Conservation (phyloP, 2,329 filamentous ascomycete species). For the Fusarium praegraminearum region DNA sequence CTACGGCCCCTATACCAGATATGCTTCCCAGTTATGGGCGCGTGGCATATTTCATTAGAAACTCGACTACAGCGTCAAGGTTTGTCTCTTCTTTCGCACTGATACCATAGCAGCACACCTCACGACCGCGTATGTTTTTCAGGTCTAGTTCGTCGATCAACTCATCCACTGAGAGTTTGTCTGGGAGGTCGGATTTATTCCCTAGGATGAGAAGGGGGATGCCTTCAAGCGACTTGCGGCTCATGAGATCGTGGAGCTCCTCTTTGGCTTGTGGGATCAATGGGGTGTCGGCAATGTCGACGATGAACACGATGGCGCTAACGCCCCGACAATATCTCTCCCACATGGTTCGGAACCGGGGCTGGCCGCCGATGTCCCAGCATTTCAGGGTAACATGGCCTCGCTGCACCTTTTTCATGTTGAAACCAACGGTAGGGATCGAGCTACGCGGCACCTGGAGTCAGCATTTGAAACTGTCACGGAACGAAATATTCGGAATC, state of each 20-base stretch:
- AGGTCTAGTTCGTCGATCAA: conserved; percentile 93
- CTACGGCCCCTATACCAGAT: conserved; percentile 25
- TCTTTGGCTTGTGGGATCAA: conserved; percentile 88
- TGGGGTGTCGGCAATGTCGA: conserved; percentile 89
- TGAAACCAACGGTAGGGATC: conserved; percentile 98
- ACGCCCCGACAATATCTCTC: conserved; percentile 98
- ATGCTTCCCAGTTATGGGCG: conserved; percentile 60
- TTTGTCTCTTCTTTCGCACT: conserved; percentile 99
- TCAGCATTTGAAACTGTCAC: conserved; percentile 49
- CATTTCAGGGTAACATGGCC: conserved; percentile 99
- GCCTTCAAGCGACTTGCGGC: conserved; percentile 84
- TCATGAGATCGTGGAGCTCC: conserved; percentile 89
- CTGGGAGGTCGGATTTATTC: conserved; percentile 96
- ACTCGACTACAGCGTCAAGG: conserved; percentile 94
- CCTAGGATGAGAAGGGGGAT: conserved; percentile 95
- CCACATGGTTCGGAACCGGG: conserved; percentile 98
- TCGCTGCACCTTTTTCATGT: conserved; percentile 98
- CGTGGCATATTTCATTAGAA: conserved; percentile 90
- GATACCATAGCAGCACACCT: conserved; percentile 98
- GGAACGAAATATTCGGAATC: conserved; percentile 3
- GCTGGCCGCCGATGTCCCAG: conserved; percentile 98
- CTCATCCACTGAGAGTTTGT: conserved; percentile 92
- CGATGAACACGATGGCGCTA: conserved; percentile 98
- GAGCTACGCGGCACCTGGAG: conserved; percentile 73
- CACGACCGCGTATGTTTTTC: conserved; percentile 87